A percentile compares a stretch with the other conserved stretches of the same genome.
phyloP scores from a whole-genome alignment of 345 rosid genomes.

The Lepidium africanum region DNA sequence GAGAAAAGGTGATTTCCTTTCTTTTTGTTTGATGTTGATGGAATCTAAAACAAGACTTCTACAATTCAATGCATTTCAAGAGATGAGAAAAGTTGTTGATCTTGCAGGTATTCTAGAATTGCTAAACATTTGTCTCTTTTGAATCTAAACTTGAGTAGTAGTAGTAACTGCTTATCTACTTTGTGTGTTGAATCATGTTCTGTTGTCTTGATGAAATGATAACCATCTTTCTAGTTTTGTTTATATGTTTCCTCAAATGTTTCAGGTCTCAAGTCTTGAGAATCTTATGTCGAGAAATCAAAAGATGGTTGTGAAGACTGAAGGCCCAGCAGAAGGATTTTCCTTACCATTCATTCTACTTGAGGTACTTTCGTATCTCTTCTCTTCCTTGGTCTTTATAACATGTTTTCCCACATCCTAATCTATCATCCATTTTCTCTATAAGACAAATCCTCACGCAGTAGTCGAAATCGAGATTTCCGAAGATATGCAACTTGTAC shows the following conservation, averaged over 20 bases:
- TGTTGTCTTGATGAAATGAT: background rate
- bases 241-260: background rate
- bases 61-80: background rate
- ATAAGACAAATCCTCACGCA: slow-evolving; percentile 39
- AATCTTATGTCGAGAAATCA: slow-evolving; percentile 30
- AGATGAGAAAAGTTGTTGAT: background rate
- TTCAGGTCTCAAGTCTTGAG: slow-evolving; percentile 36
- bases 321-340: slow-evolving; percentile 31
- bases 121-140: background rate
- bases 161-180: background rate
- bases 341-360: slow-evolving; percentile 39
- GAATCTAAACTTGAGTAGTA: background rate
- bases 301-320: slow-evolving; percentile 24
- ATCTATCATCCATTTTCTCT: background rate
- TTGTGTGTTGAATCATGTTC: background rate
- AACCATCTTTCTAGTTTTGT: background rate
- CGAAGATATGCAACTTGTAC: slow-evolving; percentile 46
- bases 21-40: background rate
- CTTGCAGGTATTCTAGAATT: background rate
- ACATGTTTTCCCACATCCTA: background rate
- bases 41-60: background rate
- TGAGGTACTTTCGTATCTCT: slow-evolving; percentile 23
- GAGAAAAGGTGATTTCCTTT: slow-evolving; percentile 31
- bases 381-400: background rate
- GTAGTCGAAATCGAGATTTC: slow-evolving; percentile 50